A percentile compares a stretch with the other conserved stretches of the same genome.
Conservation (phyloP, 2,329 filamentous ascomycete species). For the Alternaria longipes region DNA sequence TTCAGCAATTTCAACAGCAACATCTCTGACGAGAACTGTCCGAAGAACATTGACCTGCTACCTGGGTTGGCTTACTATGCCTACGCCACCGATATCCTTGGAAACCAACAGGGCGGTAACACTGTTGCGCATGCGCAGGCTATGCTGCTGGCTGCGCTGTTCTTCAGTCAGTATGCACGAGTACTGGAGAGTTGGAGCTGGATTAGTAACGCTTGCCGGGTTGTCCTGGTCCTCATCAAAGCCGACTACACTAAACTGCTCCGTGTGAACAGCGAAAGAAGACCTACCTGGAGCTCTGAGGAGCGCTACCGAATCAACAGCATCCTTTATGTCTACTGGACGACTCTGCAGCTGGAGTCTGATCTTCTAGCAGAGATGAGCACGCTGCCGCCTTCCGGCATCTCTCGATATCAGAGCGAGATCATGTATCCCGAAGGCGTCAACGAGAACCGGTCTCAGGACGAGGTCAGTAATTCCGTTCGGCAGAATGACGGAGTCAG, state of each 20-base stretch:
- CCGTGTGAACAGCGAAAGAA: slow-evolving; percentile 32
- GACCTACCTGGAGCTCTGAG: slow-evolving; percentile 25
- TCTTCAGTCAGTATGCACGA: slow-evolving; percentile 85
- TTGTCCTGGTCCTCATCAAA: slow-evolving; percentile 76
- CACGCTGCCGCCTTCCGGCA: slow-evolving; percentile 66
- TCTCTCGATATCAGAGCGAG: slow-evolving; percentile 65
- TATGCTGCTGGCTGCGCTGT: slow-evolving; percentile 83
- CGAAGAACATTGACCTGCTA: slow-evolving; percentile 80
- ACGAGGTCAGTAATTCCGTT: slow-evolving; percentile 8
- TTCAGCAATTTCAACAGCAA: slow-evolving; percentile 43
- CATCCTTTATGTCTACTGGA: slow-evolving; percentile 81
- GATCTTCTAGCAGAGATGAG: slow-evolving; percentile 91
- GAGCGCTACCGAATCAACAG: slow-evolving; percentile 51
- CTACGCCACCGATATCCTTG: slow-evolving; percentile 83
- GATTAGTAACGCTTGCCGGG: slow-evolving; percentile 69
- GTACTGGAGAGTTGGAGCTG: slow-evolving; percentile 85
- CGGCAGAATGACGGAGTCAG: slow-evolving; percentile 17
- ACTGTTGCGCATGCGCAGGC: slow-evolving; percentile 86
- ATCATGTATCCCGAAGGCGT: slow-evolving; percentile 74
- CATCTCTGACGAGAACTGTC: slow-evolving; percentile 34
- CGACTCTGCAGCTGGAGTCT: slow-evolving; percentile 90
- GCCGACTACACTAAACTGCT: slow-evolving; percentile 55
- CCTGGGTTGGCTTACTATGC: slow-evolving; percentile 92
- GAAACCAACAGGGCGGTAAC: slow-evolving; percentile 79
- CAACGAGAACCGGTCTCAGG: slow-evolving; percentile 48